Evolutionary conservation across 176 grass and related monocot genomes (phyloP).

Genomic region (Juncus effusus): DNA sequence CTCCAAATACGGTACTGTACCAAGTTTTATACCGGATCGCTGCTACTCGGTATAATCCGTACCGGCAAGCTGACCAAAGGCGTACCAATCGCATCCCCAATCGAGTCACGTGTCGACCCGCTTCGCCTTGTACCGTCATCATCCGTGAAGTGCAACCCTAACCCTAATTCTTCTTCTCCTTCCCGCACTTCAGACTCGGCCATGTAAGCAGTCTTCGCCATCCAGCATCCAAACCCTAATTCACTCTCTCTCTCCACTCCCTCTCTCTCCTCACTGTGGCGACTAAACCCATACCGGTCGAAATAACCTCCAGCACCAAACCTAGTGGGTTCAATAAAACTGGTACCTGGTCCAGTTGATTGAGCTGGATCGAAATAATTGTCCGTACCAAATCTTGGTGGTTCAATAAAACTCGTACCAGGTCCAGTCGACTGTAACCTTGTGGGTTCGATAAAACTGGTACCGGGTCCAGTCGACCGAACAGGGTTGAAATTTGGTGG

Average conservation of each 20-base stretch:
- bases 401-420: conserved; percentile 31
- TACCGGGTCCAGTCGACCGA: neutral
- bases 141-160: conserved; percentile 78
- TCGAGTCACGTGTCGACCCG: neutral
- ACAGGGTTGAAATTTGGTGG: conserved; percentile 13
- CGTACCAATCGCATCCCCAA: conserved; percentile 28
- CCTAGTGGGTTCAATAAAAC: conserved; percentile 60
- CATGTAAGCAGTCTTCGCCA: conserved; percentile 65
- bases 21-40: conserved; percentile 64
- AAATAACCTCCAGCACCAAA: conserved; percentile 34
- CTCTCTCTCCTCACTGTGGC: conserved; percentile 31
- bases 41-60: conserved; percentile 94
- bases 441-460: neutral
- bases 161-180: conserved; percentile 42
- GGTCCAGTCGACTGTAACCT: too few species aligned
- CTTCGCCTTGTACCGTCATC: conserved; percentile 30
- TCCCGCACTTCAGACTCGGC: conserved; percentile 58
- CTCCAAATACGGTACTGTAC: too few species aligned
- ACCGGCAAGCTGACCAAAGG: conserved; percentile 47
- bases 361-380: neutral
- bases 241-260: conserved; percentile 29
- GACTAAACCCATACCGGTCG: conserved; percentile 21
- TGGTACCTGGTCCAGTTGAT: conserved; percentile 32
- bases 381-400: conserved; percentile 23
- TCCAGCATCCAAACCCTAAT: conserved; percentile 5